These are phyloP conservation scores for Hypholoma fasciculare DNA, from an alignment of 768 basidiomycete genomes.

Conservation along the genomic window DNA sequence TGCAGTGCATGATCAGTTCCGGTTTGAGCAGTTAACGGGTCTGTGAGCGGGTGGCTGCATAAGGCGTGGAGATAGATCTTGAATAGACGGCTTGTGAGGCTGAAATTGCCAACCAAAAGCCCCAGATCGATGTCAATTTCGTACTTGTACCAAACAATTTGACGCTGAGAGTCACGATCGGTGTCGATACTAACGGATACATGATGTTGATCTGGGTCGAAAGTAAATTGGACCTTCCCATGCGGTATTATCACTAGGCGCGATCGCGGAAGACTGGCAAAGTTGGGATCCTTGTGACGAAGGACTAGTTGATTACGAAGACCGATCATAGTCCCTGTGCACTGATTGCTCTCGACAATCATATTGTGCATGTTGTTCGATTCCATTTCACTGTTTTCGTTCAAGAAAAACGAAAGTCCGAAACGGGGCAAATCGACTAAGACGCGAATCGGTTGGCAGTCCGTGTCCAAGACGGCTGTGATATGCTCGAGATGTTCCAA, in stretches of 20 bases:
- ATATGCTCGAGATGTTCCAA: conserved; percentile 15
- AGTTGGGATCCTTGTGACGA: conserved; percentile 16
- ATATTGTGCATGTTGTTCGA: conserved; percentile 41
- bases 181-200: conserved; percentile 22
- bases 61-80: conserved; percentile 45
- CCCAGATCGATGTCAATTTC: conserved; percentile 32
- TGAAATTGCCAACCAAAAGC: conserved; percentile 28
- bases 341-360: conserved; percentile 42
- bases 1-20: conserved; percentile 46
- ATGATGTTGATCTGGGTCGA: conserved; percentile 15
- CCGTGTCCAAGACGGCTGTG: not conserved
- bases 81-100: conserved; percentile 30
- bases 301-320: conserved; percentile 41
- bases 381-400: conserved; percentile 28
- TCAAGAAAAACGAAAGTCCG: conserved; percentile 38
- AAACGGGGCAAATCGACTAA: conserved; percentile 39
- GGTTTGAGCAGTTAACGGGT: conserved; percentile 42
- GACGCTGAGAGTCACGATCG: conserved; percentile 12
- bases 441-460: conserved; percentile 19
- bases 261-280: conserved; percentile 18
- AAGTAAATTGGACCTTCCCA: conserved; percentile 26
- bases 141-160: conserved; percentile 23
- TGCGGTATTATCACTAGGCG: conserved; percentile 40
- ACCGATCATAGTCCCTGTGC: conserved; percentile 44
- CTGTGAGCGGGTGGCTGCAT: conserved; percentile 39